phyloP scores from a whole-genome alignment of 2,329 filamentous ascomycete genomes.

The Claviceps pazoutovae region DNA sequence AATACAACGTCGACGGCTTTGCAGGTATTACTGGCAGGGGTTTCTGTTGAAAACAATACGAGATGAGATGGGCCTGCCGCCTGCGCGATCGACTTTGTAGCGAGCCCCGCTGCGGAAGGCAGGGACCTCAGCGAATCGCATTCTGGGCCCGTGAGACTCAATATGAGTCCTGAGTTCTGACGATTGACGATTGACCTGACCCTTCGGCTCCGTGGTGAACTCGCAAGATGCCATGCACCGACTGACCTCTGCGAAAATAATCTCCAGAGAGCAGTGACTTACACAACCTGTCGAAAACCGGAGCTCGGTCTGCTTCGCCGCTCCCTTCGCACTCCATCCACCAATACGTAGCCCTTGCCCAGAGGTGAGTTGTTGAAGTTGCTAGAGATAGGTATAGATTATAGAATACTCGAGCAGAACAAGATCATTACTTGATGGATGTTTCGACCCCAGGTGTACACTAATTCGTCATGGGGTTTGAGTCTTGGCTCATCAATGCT shows the following conservation, averaged over 20 bases:
- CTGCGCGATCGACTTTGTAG: not conserved
- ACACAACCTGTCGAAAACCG: not conserved
- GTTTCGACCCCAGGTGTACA: not conserved
- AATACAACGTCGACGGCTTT: not conserved
- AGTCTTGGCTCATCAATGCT: not conserved
- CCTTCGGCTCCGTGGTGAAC: no score
- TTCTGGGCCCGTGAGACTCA: not conserved
- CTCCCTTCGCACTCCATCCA: not conserved
- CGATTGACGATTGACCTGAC: not conserved
- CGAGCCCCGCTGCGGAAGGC: not conserved
- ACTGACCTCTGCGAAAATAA: not conserved
- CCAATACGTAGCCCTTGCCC: not conserved
- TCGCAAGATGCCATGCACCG: not conserved
- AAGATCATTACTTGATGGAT: not conserved
- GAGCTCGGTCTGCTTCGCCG: not conserved
- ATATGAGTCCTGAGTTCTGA: no score
- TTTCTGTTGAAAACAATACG: not conserved
- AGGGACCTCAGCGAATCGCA: not conserved
- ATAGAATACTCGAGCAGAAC: not conserved
- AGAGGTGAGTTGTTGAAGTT: not conserved
- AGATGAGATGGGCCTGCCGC: not conserved
- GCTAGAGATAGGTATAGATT: not conserved
- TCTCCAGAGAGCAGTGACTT: not conserved
- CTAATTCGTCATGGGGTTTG: not conserved
- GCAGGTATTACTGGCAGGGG: no score